These are phyloP conservation scores for Clonostachys chloroleuca DNA, from an alignment of 2,329 filamentous ascomycete species.

Conservation along the genomic window DNA sequence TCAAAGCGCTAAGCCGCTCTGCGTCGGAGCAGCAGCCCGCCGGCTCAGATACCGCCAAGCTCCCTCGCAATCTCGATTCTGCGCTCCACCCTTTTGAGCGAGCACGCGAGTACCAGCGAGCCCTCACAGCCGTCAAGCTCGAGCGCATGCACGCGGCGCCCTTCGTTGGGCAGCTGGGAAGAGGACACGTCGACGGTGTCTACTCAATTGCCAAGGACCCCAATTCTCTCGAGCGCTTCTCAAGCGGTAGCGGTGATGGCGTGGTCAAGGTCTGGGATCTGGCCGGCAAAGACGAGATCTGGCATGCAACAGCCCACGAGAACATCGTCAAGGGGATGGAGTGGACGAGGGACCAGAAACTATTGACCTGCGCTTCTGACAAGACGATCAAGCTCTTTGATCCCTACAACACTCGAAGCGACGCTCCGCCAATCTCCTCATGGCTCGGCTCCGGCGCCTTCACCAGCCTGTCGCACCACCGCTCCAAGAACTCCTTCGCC, in stretches of 20 bases:
- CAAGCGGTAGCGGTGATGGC: conserved; percentile 85
- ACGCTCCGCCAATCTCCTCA: conserved; percentile 71
- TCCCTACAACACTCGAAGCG: conserved; percentile 69
- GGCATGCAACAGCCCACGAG: conserved; percentile 80
- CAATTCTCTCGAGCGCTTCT: conserved; percentile 66
- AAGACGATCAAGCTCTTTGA: conserved; percentile 87
- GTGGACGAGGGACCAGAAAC: conserved; percentile 81
- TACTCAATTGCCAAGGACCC: conserved; percentile 81
- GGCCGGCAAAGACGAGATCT: conserved; percentile 66
- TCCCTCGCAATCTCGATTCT: conserved; percentile 73
- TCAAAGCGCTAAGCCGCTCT: conserved; percentile 64
- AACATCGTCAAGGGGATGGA: conserved; percentile 89
- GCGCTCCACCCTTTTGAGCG: conserved; percentile 87
- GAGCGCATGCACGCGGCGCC: conserved; percentile 79
- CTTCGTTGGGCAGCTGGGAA: conserved; percentile 81
- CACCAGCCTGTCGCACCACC: conserved; percentile 79
- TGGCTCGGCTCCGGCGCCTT: conserved; percentile 84
- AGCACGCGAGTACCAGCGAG: conserved; percentile 65
- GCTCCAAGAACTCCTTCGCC: conserved; percentile 74
- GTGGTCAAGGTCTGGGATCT: conserved; percentile 91
- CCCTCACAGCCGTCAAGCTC: conserved; percentile 77
- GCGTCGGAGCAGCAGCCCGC: conserved; percentile 61
- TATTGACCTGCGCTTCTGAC: conserved; percentile 85
- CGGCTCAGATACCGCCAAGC: conserved; percentile 60
- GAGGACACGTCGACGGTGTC: conserved; percentile 84